Evolutionary conservation across 2,329 filamentous ascomycete genomes (phyloP), one percentile per base, ranked within the genome.

Genomic region (Acrodontium crateriforme): DNA sequence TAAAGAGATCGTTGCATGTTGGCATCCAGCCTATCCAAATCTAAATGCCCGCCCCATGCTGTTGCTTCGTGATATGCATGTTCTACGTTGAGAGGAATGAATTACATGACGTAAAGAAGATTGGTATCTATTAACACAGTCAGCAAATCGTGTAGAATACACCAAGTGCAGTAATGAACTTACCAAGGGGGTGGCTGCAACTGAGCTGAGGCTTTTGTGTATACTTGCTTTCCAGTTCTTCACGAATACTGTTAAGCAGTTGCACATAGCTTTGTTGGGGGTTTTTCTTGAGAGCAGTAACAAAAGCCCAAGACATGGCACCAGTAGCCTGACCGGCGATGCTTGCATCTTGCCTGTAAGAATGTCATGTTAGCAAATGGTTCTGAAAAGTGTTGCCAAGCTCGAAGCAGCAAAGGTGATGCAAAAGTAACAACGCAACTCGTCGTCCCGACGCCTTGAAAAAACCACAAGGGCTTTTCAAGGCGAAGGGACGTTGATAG

Each of bases 231-330:
- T 79, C 63, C 34, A 98, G 65, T 49, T 94, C 77, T 32, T 93
- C 85, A 32, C 89, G 80, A 47, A 98, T 85, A 56, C 77, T 93
- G 65, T 94, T 95, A 42, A 98, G 69, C 32, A 98, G 64, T 63
- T 94, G 77, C 27, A 95, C 81, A 50, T 98, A 98, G 59, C 79
- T 93, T 63, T 95, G 89, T 52, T 92, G 78, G 1, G 83, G 83
- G 50, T 92, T 92, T 62, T 85, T 83, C 65, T 80, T 85, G 48
- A 95, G 68, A 12, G 85, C 78, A 2, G 69, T 74, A 54, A 98
- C 89, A 55, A 98, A 98, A 2, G 89, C 89, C 74, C 80, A 94
- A 3, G 84, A 93, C 89, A 98, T 95, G 55, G 89, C 89, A 30
- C 89, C 89, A 0, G 89, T 98, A 18, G 89, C 87, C 59, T 94